Conservation (phyloP, 108 stramenopile species). For the Skeletonema tropicum region DNA sequence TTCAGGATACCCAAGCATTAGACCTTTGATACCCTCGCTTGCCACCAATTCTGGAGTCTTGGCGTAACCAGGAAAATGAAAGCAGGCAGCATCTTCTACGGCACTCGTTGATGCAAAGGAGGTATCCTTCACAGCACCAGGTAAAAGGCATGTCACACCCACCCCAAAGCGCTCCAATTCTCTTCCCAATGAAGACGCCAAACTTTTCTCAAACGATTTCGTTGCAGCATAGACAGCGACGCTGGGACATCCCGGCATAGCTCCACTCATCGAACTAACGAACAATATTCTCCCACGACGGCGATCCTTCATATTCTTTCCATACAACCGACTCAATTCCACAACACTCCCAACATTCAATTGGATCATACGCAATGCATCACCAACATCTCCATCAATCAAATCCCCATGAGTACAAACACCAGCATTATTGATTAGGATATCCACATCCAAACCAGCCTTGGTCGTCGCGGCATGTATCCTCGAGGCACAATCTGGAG, state of each 20-base stretch:
- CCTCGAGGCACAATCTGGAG: slow-evolving; percentile 59
- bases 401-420: slow-evolving; percentile 64
- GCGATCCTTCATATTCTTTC: slow-evolving; percentile 78
- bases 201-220: slow-evolving; percentile 77
- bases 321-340: slow-evolving; percentile 69
- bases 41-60: slow-evolving; percentile 66
- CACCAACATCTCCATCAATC: slow-evolving; percentile 46
- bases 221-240: slow-evolving; percentile 83
- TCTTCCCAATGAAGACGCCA: slow-evolving; percentile 72
- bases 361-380: slow-evolving; percentile 64
- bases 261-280: slow-evolving; percentile 75
- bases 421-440: slow-evolving; percentile 87
- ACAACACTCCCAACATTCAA: slow-evolving; percentile 68
- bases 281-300: slow-evolving; percentile 81
- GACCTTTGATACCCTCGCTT: slow-evolving; percentile 66
- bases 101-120: slow-evolving; percentile 63
- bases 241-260: slow-evolving; percentile 63
- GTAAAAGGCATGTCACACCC: slow-evolving; percentile 88
- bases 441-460: slow-evolving; percentile 75
- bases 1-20: slow-evolving; percentile 77
- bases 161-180: slow-evolving; percentile 83
- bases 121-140: slow-evolving; percentile 81
- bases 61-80: slow-evolving; percentile 79
- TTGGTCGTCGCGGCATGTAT: slow-evolving; percentile 69
- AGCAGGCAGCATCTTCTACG: slow-evolving; percentile 68